These are phyloP conservation scores for Boletus rubropictus DNA, from an alignment of 768 basidiomycete species.

Conservation along the genomic window DNA sequence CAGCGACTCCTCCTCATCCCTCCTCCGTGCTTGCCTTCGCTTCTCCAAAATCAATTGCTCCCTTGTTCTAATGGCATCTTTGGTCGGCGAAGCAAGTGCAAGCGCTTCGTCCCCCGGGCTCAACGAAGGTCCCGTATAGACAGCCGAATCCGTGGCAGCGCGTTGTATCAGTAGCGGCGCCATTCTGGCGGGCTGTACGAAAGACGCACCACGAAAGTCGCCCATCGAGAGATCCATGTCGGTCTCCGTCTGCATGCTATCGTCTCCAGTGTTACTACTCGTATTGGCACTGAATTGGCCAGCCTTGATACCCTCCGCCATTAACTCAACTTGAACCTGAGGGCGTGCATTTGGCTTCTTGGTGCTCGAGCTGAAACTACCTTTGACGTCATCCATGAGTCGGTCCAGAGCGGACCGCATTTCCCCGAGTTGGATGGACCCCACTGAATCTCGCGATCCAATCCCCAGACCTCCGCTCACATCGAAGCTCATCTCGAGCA, in stretches of 20 bases:
- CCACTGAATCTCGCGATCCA: conserved; percentile 36
- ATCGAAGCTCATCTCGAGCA: conserved; percentile 23
- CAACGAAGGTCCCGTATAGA: conserved; percentile 27
- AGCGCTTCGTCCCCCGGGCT: conserved; percentile 32
- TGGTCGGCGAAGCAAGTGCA: conserved; percentile 45
- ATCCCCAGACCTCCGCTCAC: conserved; percentile 20
- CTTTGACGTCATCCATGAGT: conserved; percentile 61
- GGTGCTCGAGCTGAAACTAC: conserved; percentile 23
- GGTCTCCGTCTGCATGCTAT: conserved; percentile 29
- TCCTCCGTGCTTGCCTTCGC: conserved; percentile 53
- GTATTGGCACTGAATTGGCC: conserved; percentile 31
- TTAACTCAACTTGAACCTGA: conserved; percentile 24
- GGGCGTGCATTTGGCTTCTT: conserved; percentile 10
- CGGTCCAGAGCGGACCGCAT: conserved; percentile 71
- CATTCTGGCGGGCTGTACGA: conserved; percentile 3
- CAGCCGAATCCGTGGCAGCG: conserved; percentile 47
- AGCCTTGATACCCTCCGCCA: conserved; percentile 31
- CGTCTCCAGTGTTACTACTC: conserved; percentile 29
- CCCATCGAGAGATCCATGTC: conserved; percentile 29
- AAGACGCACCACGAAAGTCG: conserved; percentile 20
- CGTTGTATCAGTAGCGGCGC: conserved; percentile 37
- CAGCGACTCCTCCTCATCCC: conserved; percentile 44
- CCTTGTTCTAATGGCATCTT: conserved; percentile 59
- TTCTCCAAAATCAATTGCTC: conserved; percentile 70
- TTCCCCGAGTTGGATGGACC: conserved; percentile 55